A percentile compares a stretch with the other conserved stretches of the same genome.
These are phyloP conservation scores for Xylaria cubensis DNA, from an alignment of 495 filamentous ascomycete species.

Conservation along the genomic window DNA sequence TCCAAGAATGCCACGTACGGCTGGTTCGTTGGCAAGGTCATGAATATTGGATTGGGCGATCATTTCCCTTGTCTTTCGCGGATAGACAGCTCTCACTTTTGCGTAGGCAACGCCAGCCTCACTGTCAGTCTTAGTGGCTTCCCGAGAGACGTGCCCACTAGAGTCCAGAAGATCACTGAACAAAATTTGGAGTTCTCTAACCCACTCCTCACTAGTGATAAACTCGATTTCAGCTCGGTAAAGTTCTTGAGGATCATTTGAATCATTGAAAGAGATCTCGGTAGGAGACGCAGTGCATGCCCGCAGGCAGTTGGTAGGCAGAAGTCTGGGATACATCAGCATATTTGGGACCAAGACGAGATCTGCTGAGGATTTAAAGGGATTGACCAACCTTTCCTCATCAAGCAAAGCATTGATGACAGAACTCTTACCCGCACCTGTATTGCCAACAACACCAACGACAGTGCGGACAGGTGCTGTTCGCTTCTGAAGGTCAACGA, in stretches of 20 bases:
- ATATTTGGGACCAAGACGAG: neutral
- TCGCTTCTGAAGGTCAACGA: constrained; percentile 41
- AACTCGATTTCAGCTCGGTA: constrained; percentile 73
- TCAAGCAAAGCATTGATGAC: constrained; percentile 67
- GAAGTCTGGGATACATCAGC: constrained; percentile 30
- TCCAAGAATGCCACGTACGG: constrained; percentile 57
- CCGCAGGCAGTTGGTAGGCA: constrained; percentile 50
- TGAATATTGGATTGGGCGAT: constrained; percentile 46
- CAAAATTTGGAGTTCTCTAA: constrained; percentile 58
- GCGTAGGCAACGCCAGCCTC: constrained; percentile 66
- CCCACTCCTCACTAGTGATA: constrained; percentile 63
- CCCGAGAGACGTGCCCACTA: constrained; percentile 48
- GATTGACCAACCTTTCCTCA: constrained; percentile 49
- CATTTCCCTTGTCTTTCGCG: constrained; percentile 58
- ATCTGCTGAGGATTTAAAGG: neutral
- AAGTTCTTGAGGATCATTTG: constrained; percentile 47
- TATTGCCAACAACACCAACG: constrained; percentile 65
- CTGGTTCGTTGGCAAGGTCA: constrained; percentile 45
- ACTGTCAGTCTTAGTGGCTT: constrained; percentile 51
- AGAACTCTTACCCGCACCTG: constrained; percentile 66
- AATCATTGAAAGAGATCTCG: constrained; percentile 67
- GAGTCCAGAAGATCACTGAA: constrained; percentile 61
- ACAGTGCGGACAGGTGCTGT: constrained; percentile 48
- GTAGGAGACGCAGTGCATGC: constrained; percentile 72
- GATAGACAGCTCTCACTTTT: constrained; percentile 72